Evolutionary conservation across 768 basidiomycete genomes (phyloP).

Genomic region (Macrolepiota albuminosa): DNA sequence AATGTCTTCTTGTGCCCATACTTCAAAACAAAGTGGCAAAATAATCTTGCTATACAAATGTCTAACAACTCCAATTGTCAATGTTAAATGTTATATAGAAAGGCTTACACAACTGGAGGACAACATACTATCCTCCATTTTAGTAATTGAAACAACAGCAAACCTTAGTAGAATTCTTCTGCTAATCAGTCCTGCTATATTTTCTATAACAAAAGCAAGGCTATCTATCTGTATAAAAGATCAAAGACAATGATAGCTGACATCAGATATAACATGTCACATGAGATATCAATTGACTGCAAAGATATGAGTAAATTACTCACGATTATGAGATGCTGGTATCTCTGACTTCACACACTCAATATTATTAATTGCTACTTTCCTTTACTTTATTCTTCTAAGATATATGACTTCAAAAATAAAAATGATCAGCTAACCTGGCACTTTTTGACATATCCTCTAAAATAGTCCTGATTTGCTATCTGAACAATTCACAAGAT

Average conservation of each 20-base stretch:
- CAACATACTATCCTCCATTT: constrained; percentile 40
- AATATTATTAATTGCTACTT: too few relatives aligned
- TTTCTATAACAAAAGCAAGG: constrained; percentile 56
- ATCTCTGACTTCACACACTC: too few relatives aligned
- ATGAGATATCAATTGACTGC: too few relatives aligned
- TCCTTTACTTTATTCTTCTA: too few relatives aligned
- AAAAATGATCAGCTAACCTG: not conserved
- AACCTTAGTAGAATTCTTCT: constrained; percentile 76
- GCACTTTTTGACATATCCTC: too few relatives aligned
- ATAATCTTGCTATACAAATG: constrained; percentile 64
- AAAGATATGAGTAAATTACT: too few relatives aligned
- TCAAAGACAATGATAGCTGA: constrained; percentile 65
- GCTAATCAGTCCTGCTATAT: constrained; percentile 67
- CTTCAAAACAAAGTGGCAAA: constrained; percentile 60
- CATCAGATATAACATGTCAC: too few relatives aligned
- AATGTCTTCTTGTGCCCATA: constrained; percentile 63
- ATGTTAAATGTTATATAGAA: not conserved
- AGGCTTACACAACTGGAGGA: not conserved
- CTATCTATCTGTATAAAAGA: constrained; percentile 53
- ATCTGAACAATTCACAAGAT: not conserved
- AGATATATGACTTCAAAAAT: too few relatives aligned
- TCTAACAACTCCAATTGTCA: constrained; percentile 31
- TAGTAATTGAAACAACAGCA: constrained; percentile 75
- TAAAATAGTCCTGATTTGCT: not conserved
- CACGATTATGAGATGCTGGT: too few relatives aligned